Evolutionary conservation across 768 basidiomycete genomes (phyloP).

Genomic region (Leucogyrophana mollusca): DNA sequence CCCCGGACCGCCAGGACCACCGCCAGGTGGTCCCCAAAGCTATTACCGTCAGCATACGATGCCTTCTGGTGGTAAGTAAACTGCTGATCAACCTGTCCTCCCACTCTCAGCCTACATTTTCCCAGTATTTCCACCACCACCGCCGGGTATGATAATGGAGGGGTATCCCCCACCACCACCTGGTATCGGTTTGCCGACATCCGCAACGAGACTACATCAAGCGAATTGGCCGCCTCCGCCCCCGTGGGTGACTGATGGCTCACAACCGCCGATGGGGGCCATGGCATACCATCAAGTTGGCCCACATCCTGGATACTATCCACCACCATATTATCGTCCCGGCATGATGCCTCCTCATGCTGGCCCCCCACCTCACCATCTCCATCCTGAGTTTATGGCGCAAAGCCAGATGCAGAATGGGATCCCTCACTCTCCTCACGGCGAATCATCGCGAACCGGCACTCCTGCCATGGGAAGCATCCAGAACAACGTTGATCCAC

Average conservation of each 20-base stretch:
- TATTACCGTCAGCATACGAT: slow-evolving; percentile 70
- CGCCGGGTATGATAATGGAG: slow-evolving; percentile 39
- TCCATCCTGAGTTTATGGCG: slow-evolving; percentile 11
- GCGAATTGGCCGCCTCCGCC: slow-evolving; percentile 39
- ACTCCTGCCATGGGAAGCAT: slow-evolving; percentile 19
- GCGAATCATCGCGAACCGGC: slow-evolving; percentile 24
- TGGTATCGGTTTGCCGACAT: slow-evolving; percentile 48
- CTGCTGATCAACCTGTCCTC: background rate
- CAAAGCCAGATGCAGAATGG: slow-evolving; percentile 23
- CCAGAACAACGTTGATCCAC: slow-evolving; percentile 21
- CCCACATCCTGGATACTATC: slow-evolving; percentile 30
- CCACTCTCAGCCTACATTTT: slow-evolving; percentile 5
- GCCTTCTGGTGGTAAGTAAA: slow-evolving; percentile 38
- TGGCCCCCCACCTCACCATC: too few relatives aligned
- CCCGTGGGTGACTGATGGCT: slow-evolving; percentile 21
- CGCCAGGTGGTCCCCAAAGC: slow-evolving; percentile 41
- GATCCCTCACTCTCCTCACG: slow-evolving; percentile 12
- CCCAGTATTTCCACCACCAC: slow-evolving; percentile 43
- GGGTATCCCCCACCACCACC: slow-evolving; percentile 31
- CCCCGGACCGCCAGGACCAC: slow-evolving; percentile 27
- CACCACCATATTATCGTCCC: slow-evolving; percentile 51
- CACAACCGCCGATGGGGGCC: slow-evolving; percentile 22
- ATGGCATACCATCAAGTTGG: slow-evolving; percentile 33
- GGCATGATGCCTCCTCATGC: slow-evolving; percentile 19
- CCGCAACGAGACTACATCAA: slow-evolving; percentile 45